Evolutionary conservation across 352 stramenopile genomes (phyloP).

Genomic region (Phytophthora kernoviae): DNA sequence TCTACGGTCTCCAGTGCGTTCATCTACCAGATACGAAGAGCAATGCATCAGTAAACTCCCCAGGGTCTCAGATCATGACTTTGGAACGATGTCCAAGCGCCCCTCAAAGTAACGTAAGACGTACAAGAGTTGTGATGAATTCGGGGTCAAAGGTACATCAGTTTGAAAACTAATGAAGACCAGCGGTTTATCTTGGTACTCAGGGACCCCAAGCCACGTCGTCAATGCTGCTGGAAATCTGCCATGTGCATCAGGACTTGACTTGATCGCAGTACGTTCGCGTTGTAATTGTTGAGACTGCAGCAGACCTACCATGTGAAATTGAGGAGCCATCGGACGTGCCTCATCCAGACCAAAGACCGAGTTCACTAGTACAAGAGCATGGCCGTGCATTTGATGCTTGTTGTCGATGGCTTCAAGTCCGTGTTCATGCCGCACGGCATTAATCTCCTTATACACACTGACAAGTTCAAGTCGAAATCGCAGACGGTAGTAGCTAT

Average conservation of each 20-base stretch:
- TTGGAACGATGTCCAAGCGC: not conserved
- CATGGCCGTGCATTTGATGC: slow-evolving; percentile 53
- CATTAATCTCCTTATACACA: slow-evolving; percentile 72
- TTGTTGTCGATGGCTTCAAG: slow-evolving; percentile 57
- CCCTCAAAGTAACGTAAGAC: slow-evolving; percentile 12
- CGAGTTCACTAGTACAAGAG: slow-evolving; percentile 82
- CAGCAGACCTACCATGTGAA: slow-evolving; percentile 76
- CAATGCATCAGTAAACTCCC: slow-evolving; percentile 11
- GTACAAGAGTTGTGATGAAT: slow-evolving; percentile 60
- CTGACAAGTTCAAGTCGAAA: slow-evolving; percentile 71
- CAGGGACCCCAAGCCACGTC: slow-evolving; percentile 39
- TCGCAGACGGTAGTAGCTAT: slow-evolving; percentile 75
- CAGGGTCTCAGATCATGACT: too few species aligned
- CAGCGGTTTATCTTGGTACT: slow-evolving; percentile 36
- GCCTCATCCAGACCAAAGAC: slow-evolving; percentile 84
- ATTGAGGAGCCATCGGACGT: slow-evolving; percentile 74
- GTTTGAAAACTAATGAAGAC: slow-evolving; percentile 67
- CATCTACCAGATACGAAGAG: slow-evolving; percentile 32
- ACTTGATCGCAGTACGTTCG: slow-evolving; percentile 19
- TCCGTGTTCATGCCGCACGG: slow-evolving; percentile 53
- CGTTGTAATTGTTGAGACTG: slow-evolving; percentile 38
- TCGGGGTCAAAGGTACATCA: slow-evolving; percentile 56
- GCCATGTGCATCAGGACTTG: slow-evolving; percentile 14
- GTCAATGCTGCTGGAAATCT: slow-evolving; percentile 43
- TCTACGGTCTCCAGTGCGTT: slow-evolving; percentile 59